Evolutionary conservation across 176 grass and related monocot species (phyloP).

Genomic region (Rhynchospora tenuis): DNA sequence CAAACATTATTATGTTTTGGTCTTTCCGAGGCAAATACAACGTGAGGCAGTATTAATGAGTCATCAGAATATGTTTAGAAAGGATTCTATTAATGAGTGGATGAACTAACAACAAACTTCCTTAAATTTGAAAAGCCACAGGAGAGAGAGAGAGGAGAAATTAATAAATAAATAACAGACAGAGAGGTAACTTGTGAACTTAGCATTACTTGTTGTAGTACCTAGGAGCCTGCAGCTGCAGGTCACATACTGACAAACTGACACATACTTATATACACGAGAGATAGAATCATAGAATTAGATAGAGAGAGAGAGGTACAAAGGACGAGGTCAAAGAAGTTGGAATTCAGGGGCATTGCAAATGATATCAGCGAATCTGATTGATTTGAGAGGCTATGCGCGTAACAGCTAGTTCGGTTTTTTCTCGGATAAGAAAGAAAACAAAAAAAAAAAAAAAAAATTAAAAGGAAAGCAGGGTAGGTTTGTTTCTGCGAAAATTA

Average conservation of each 20-base stretch:
- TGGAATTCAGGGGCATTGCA: neutral
- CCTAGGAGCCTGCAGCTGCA: neutral
- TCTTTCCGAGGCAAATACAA: neutral
- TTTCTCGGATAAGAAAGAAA: neutral
- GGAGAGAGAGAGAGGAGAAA: neutral
- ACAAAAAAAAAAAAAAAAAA: neutral
- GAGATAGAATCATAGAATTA: neutral
- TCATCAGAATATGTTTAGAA: neutral
- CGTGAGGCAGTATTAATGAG: neutral
- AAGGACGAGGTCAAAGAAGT: neutral
- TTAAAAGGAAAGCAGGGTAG: neutral
- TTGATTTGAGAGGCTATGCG: conserved; percentile 5
- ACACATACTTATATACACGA: neutral
- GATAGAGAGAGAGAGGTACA: neutral
- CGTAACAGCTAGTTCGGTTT: neutral
- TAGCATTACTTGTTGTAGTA: neutral
- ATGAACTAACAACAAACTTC: neutral
- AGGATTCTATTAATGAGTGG: neutral
- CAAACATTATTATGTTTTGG: neutral
- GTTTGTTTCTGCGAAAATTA: too few relatives aligned
- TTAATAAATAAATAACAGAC: neutral
- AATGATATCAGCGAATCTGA: conserved; percentile 6
- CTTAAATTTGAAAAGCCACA: neutral
- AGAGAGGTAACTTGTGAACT: neutral
- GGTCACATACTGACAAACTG: conserved; percentile 8